These are phyloP conservation scores for Alloteropsis semialata DNA, from an alignment of 176 grass and related monocot genomes.

Conservation along the genomic window DNA sequence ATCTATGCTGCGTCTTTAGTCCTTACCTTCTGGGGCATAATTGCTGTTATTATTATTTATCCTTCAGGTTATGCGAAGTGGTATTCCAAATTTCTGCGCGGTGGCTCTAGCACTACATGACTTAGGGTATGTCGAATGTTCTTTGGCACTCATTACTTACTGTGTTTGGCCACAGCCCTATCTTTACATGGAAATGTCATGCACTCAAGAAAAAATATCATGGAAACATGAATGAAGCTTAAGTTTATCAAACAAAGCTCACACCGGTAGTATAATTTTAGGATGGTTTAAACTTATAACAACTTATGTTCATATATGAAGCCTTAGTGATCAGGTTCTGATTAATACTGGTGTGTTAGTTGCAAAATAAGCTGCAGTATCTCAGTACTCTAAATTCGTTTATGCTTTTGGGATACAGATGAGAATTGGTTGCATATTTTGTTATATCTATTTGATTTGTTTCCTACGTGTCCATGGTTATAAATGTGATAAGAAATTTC, in stretches of 20 bases:
- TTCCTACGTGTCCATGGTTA: not conserved
- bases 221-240: constrained; percentile 8
- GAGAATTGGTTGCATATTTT: not conserved
- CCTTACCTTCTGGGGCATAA: not conserved
- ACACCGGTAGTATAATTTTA: not conserved
- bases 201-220: not conserved
- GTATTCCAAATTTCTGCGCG: constrained; percentile 96
- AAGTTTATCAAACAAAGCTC: constrained; percentile 7
- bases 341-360: not conserved
- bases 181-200: constrained; percentile 6
- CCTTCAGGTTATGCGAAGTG: constrained; percentile 94
- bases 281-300: not conserved
- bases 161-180: not conserved
- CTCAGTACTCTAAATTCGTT: not conserved
- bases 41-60: not conserved
- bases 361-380: constrained; percentile 12
- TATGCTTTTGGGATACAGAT: not conserved
- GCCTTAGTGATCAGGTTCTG: not conserved
- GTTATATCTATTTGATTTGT: not conserved
- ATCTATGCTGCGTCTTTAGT: not conserved
- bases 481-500: not conserved
- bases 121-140: constrained; percentile 71
- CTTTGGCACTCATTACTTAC: not conserved
- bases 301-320: not conserved
- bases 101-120: constrained; percentile 91